phyloP scores from a whole-genome alignment of 352 stramenopile genomes.

The Globisporangium heterothallicum region DNA sequence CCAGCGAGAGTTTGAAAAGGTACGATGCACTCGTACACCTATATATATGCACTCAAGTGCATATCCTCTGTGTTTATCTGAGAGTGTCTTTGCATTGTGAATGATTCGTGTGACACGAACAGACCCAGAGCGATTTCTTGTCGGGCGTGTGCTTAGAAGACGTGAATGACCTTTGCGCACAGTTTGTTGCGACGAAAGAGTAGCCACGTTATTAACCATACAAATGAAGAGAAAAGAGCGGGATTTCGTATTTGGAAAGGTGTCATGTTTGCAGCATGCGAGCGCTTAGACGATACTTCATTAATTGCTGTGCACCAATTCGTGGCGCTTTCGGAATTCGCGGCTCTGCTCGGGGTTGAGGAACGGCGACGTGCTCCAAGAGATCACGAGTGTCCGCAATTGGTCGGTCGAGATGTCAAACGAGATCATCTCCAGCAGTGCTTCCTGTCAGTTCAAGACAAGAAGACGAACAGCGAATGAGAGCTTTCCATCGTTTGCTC shows the following conservation, averaged over 20 bases:
- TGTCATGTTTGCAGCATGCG: not conserved
- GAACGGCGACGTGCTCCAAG: conserved; percentile 78
- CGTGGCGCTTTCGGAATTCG: conserved; percentile 37
- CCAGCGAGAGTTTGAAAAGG: conserved; percentile 58
- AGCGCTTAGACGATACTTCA: not conserved
- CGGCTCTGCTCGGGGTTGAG: conserved; percentile 43
- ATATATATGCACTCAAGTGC: no score
- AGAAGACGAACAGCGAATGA: no score
- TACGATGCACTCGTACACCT: no score
- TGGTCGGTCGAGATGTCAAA: conserved; percentile 68
- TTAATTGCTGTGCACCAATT: conserved; percentile 6
- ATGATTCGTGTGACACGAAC: not conserved
- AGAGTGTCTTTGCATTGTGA: no score
- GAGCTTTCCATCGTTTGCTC: no score
- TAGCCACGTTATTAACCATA: not conserved
- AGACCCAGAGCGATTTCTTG: conserved; percentile 54
- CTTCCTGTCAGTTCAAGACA: conserved; percentile 32
- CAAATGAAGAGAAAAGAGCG: not conserved
- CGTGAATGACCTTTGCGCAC: conserved; percentile 63
- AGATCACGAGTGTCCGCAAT: conserved; percentile 74
- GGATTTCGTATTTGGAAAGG: not conserved
- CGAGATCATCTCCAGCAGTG: conserved; percentile 51
- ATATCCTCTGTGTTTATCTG: no score
- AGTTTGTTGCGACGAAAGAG: conserved; percentile 41
- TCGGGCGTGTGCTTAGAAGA: conserved; percentile 57